Conservation (phyloP, 1,284 basidiomycete genomes). For the Abortiporus biennis region DNA sequence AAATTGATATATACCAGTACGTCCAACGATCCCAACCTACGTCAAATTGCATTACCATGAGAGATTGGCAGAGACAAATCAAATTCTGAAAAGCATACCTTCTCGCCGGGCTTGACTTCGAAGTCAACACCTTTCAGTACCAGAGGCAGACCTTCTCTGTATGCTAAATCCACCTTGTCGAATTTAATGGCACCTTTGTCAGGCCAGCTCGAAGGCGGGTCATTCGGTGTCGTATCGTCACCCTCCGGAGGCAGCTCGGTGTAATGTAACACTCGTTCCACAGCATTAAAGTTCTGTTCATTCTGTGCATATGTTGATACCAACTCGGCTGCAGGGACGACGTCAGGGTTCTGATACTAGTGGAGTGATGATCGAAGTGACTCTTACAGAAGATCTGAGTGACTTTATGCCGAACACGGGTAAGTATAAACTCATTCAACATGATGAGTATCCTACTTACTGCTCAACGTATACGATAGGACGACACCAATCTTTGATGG, state of each 20-base stretch:
- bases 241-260: conserved; percentile 47
- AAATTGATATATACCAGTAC: conserved; percentile 3
- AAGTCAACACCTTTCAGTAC: conserved; percentile 69
- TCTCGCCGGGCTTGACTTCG: conserved; percentile 60
- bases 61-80: too few species aligned
- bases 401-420: conserved; percentile 37
- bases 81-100: conserved; percentile 25
- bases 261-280: conserved; percentile 60
- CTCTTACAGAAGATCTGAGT: conserved; percentile 52
- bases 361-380: conserved; percentile 7
- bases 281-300: conserved; percentile 70
- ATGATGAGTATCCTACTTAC: conserved; percentile 31
- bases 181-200: conserved; percentile 56
- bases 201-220: conserved; percentile 66
- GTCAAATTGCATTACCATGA: not conserved
- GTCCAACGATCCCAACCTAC: conserved; percentile 23
- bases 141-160: conserved; percentile 65
- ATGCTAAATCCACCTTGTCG: conserved; percentile 56
- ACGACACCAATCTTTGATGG: conserved; percentile 57
- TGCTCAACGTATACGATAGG: conserved; percentile 54
- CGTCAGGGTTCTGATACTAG: too few species aligned
- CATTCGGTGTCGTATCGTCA: conserved; percentile 33
- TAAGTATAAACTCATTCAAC: not conserved
- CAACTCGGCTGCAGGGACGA: conserved; percentile 43
- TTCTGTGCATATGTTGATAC: conserved; percentile 52